Evolutionary conservation across 495 filamentous ascomycete genomes (phyloP).

Genomic region (Podospora pseudopauciseta): DNA sequence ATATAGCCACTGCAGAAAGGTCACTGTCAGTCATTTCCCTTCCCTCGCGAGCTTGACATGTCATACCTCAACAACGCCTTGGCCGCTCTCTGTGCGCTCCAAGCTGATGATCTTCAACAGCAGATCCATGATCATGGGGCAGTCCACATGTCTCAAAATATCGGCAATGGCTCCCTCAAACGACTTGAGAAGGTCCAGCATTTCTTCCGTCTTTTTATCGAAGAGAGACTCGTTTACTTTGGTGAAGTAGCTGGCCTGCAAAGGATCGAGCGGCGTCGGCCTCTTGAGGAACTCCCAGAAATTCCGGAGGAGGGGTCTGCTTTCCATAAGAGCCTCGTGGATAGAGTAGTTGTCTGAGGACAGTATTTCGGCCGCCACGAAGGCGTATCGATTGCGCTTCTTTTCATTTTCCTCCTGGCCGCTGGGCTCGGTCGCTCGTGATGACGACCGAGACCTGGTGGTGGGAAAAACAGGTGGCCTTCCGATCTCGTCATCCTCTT

Average conservation of each 20-base stretch:
- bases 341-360: slow-evolving; percentile 97
- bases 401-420: slow-evolving; percentile 73
- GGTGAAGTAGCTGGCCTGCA: slow-evolving; percentile 96
- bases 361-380: slow-evolving; percentile 85
- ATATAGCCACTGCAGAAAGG: slow-evolving; percentile 76
- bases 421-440: slow-evolving; percentile 36
- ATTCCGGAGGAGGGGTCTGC: slow-evolving; percentile 65
- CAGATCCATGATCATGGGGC: slow-evolving; percentile 98
- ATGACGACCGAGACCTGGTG: slow-evolving; percentile 40
- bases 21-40: background rate
- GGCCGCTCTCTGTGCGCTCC: slow-evolving; percentile 86
- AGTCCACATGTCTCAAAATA: slow-evolving; percentile 92
- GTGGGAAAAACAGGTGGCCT: slow-evolving; percentile 42
- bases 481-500: slow-evolving; percentile 51
- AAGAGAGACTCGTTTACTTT: slow-evolving; percentile 96
- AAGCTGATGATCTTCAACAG: slow-evolving; percentile 95
- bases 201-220: slow-evolving; percentile 96
- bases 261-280: slow-evolving; percentile 75
- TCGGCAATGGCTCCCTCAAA: slow-evolving; percentile 75
- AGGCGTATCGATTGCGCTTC: slow-evolving; percentile 84
- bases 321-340: slow-evolving; percentile 85
- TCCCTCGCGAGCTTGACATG: background rate
- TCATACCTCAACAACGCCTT: slow-evolving; percentile 90
- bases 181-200: slow-evolving; percentile 83
- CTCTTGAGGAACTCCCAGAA: slow-evolving; percentile 91